Evolutionary conservation across 1,139 yeast genomes (phyloP).

Genomic region (Nakaseomyces delphensis): DNA sequence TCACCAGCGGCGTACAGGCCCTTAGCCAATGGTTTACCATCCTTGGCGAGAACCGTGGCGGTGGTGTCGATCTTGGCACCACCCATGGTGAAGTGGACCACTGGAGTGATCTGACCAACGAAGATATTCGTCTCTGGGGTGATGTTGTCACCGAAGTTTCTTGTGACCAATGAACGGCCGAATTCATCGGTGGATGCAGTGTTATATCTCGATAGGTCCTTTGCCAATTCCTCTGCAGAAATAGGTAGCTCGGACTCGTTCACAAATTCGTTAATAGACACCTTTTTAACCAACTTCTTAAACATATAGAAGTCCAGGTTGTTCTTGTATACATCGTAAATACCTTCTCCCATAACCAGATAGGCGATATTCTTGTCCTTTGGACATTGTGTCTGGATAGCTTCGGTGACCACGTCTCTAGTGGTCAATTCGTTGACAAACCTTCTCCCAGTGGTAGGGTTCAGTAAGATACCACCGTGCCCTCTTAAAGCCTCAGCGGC

Average conservation of each 20-base stretch:
- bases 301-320: conserved; percentile 60
- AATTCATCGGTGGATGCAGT: conserved; percentile 28
- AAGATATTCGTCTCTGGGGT: conserved; percentile 24
- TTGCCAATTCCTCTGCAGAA: conserved; percentile 37
- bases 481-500: conserved; percentile 78
- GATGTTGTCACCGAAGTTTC: conserved; percentile 25
- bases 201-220: conserved; percentile 42
- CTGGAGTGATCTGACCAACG: conserved; percentile 51
- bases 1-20: conserved; percentile 76
- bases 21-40: conserved; percentile 38
- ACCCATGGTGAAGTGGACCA: conserved; percentile 81
- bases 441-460: conserved; percentile 48
- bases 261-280: conserved; percentile 43
- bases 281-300: conserved; percentile 52
- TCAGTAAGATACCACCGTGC: conserved; percentile 63
- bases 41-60: conserved; percentile 45
- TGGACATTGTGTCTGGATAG: conserved; percentile 28
- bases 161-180: conserved; percentile 29
- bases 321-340: conserved; percentile 32
- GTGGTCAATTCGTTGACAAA: conserved; percentile 67
- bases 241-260: conserved; percentile 31
- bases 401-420: conserved; percentile 59
- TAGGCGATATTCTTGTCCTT: conserved; percentile 37
- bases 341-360: conserved; percentile 33
- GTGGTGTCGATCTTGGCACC: conserved; percentile 61